Base-by-base conservation (phyloP, 2,329 filamentous ascomycete species). In the Pseudocercospora vitis region DNA sequence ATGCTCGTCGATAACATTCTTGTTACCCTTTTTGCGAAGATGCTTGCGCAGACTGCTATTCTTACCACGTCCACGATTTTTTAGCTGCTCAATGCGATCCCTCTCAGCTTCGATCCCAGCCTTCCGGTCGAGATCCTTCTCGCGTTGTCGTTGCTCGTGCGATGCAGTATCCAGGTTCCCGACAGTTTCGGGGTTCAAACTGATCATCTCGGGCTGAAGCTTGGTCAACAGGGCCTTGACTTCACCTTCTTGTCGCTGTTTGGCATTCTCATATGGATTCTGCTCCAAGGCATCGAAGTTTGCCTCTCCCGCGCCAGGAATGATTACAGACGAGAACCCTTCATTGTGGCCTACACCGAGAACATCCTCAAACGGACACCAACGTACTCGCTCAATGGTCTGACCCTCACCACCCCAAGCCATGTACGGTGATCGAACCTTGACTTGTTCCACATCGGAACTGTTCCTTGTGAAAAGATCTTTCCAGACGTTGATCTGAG, bases 1-100 rank as follows among this genome's bases (percentile, higher is more conserved):
- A 81, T 92, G 91, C 79, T 96, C 94, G 76, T 99, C 94, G 70
- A 99, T 91, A 53, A 99, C 83, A 71, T 97, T 97, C 80, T 87
- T 89, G 67, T 87, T 86, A 40, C 89, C 85, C 76, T 94, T 91
- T 83, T 97, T 97, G 62, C 94, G 79, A 67, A 97, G 73, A 70
- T 95, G 91, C 71, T 91, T 91, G 68, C 90, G 85, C 60, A 97
- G 74, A 54, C 88, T 88, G 63, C 87, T 91, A 69, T 95, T 99
- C 79, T 91, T 90, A 50, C 94, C 94, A 53, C 92, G 79, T 14
- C 89, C 90, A 51, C 87, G 81, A 70, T 96, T 94, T 73, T 83
- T 84, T 63, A 85, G 65, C 63, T 80, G 78, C 58, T 79, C 79
- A 46, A 85, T 74, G 23, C 76, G 73, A 58, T 85, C 81, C 50